These are phyloP conservation scores for Albizia julibrissin DNA, from an alignment of 306 rosid genomes.

Conservation along the genomic window DNA sequence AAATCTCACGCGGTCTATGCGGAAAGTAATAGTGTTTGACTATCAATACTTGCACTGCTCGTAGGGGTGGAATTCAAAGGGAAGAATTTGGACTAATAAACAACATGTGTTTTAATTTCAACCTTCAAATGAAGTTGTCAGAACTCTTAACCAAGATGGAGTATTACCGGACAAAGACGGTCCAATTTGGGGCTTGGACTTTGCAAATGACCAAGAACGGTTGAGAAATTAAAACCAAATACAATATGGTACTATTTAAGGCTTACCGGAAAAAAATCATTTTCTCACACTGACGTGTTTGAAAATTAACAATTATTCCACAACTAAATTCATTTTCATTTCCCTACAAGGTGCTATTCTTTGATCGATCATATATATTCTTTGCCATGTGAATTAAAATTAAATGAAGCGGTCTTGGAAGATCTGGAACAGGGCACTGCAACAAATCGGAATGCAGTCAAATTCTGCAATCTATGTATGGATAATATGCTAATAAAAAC, in stretches of 20 bases:
- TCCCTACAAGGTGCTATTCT: no score
- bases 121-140: not conserved
- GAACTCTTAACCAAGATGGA: not conserved
- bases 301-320: not conserved
- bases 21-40: not conserved
- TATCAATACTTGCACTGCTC: not conserved
- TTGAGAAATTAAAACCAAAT: conserved; percentile 12
- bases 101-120: not conserved
- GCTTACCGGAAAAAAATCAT: not conserved
- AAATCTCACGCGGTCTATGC: not conserved
- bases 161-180: not conserved
- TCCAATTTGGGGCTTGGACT: not conserved
- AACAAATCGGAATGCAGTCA: not conserved
- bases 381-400: not conserved
- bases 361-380: not conserved
- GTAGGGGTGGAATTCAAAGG: conserved; percentile 5
- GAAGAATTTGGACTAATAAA: conserved; percentile 10
- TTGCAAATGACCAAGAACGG: not conserved
- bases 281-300: not conserved
- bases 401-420: not conserved
- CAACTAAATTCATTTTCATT: no score
- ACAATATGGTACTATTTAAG: not conserved
- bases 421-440: not conserved
- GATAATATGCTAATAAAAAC: not conserved
- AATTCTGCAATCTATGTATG: not conserved